Evolutionary conservation across 192 early-diverging fungal genomes (phyloP), one percentile per base, ranked within the genome.

Genomic region (Coemansia reversa): DNA sequence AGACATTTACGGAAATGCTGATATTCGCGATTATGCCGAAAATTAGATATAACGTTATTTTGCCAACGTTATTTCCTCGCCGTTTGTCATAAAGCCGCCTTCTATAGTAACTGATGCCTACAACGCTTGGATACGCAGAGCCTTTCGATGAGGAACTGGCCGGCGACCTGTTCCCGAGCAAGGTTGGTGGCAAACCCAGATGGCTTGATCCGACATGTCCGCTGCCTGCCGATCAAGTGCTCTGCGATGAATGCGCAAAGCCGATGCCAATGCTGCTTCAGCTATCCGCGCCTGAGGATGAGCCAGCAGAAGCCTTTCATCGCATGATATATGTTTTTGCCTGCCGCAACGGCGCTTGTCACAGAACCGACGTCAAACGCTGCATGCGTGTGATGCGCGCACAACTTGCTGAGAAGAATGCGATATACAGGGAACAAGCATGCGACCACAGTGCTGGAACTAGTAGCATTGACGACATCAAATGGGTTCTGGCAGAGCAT

Each of bases 251-350:
- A 11, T 97, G 94, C 69, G 60, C 74, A 12, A 84, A 84, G 54
- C 84, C 90, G 4, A 91, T 95, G 93, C 69, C 74, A 9, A 72
- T 93, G 65, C 82, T 97, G 55, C 50, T 92, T 55, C 94, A 97
- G 83, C 70, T 98, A 6, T 98, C 95, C 61, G 92, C 94, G 1
- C 94, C 97, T 9, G 94, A 98, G 62, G 93, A 98, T 69, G 81
- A 88, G 22, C 89, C 92, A 0, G 63, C 69, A 0, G 88, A 93
- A 64, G 95, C 97, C 3, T 98, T 90, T 66, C 94, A 96, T 66
- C 87, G 97, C 42, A 88, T 88, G 58, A 70, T 98, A 7, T 97
- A 96, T 65, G 84, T 99, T 4, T 99, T 97, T 69, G 87, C 89
- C 69, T 99, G 97, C 80, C 92, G 90, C 62, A 89, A 88, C 30